Evolutionary conservation across 1,139 yeast species (phyloP).

Genomic region (Hanseniaspora gamundiae): DNA sequence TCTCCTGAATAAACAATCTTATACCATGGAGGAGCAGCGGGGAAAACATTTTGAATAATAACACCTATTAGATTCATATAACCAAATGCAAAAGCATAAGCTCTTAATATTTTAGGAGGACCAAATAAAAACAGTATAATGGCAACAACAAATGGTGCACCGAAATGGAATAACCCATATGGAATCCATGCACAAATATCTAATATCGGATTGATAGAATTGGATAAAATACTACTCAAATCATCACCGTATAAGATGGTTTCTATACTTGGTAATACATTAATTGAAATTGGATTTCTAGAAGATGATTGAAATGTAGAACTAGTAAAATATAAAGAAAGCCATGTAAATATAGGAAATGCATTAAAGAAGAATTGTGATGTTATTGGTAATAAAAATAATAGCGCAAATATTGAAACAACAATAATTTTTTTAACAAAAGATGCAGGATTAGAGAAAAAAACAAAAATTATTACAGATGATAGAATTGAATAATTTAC

Average conservation of each 20-base stretch:
- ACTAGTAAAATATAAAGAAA: conserved; percentile 69
- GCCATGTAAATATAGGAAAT: conserved; percentile 81
- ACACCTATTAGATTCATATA: conserved; percentile 89
- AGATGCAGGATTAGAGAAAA: conserved; percentile 26
- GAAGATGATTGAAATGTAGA: conserved; percentile 63
- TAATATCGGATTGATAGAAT: conserved; percentile 50
- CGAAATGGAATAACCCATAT: conserved; percentile 82
- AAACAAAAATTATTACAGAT: conserved; percentile 39
- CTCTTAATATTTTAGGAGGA: conserved; percentile 80
- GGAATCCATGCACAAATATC: conserved; percentile 95
- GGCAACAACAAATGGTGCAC: conserved; percentile 83
- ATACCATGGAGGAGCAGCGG: conserved; percentile 99
- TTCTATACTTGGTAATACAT: conserved; percentile 87
- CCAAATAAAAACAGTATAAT: conserved; percentile 71
- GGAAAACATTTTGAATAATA: conserved; percentile 65
- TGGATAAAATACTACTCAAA: conserved; percentile 74
- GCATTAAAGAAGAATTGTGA: conserved; percentile 81
- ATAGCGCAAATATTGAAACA: conserved; percentile 17
- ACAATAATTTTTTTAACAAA: conserved; percentile 22
- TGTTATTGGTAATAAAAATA: conserved; percentile 57
- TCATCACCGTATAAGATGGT: conserved; percentile 91
- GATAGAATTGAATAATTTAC: conserved; percentile 41
- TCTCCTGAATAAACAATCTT: conserved; percentile 57
- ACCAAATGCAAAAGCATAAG: conserved; percentile 94
- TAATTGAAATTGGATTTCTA: conserved; percentile 85